These are phyloP conservation scores for Aspergillus saccharolyticus DNA, from an alignment of 495 filamentous ascomycete species.

Conservation along the genomic window DNA sequence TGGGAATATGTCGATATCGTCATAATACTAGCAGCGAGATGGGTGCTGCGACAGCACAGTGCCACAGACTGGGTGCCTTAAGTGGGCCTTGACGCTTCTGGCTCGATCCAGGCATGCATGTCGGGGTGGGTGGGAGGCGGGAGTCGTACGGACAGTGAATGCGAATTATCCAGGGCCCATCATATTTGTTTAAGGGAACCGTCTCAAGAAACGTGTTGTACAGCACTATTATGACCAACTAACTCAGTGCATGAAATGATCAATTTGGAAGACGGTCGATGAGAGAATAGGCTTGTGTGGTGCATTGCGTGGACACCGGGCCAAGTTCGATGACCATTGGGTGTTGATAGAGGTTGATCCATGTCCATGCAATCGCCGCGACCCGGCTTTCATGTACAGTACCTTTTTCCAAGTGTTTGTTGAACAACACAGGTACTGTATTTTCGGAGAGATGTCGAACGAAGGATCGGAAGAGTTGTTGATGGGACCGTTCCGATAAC, in stretches of 20 bases:
- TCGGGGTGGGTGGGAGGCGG: neutral
- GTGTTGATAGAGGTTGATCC: neutral
- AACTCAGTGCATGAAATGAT: no score
- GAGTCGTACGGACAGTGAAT: neutral
- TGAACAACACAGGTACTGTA: neutral
- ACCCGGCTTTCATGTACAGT: neutral
- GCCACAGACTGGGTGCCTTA: neutral
- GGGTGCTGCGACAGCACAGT: neutral
- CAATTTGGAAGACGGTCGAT: neutral
- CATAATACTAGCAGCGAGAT: neutral
- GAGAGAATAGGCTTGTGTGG: neutral
- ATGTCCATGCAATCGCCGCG: neutral
- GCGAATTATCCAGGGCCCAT: neutral
- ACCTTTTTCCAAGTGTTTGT: neutral
- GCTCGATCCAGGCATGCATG: neutral
- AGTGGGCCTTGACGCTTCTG: neutral
- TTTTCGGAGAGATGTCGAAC: neutral
- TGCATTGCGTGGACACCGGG: neutral
- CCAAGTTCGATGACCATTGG: no score
- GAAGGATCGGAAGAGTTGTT: neutral
- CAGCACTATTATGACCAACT: neutral
- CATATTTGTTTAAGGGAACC: neutral
- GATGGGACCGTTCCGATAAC: neutral
- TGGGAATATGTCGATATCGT: neutral
- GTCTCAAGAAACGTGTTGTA: neutral